phyloP scores from a whole-genome alignment of 148 eudicot genomes.

The Diospyros kaki region DNA sequence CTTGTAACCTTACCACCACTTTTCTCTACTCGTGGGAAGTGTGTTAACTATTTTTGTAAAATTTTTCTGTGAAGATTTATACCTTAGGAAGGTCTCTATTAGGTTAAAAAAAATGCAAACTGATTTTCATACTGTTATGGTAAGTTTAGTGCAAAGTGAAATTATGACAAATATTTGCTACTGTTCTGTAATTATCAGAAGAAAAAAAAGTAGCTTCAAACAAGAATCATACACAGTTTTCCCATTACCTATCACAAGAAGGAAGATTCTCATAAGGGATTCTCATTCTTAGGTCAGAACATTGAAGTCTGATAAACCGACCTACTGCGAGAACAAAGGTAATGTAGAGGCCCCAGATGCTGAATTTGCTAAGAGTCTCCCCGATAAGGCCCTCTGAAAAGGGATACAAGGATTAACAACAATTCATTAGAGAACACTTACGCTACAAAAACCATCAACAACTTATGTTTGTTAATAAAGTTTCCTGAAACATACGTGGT shows the following conservation, averaged over 20 bases:
- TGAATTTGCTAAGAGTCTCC: conserved; percentile 97
- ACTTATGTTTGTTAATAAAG: neutral
- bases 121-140: neutral
- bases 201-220: neutral
- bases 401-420: conserved; percentile 9
- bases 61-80: too few relatives aligned
- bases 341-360: conserved; percentile 98
- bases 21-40: too few relatives aligned
- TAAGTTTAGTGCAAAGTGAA: too few relatives aligned
- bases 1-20: too few relatives aligned
- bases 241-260: conserved; percentile 76
- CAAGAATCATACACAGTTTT: conserved; percentile 5
- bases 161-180: too few relatives aligned
- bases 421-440: conserved; percentile 12
- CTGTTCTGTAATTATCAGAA: neutral
- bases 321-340: conserved; percentile 98
- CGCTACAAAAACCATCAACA: neutral
- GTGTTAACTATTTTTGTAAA: too few relatives aligned
- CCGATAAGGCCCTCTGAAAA: conserved; percentile 88
- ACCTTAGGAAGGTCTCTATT: too few relatives aligned
- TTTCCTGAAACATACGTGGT: conserved; percentile 67
- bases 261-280: conserved; percentile 98
- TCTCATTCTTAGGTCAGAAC: conserved; percentile 96
- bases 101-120: neutral
- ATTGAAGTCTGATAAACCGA: conserved; percentile 95